These are phyloP conservation scores for Furculomyces boomerangus DNA, from an alignment of 371 early-diverging fungal species.

Conservation along the genomic window DNA sequence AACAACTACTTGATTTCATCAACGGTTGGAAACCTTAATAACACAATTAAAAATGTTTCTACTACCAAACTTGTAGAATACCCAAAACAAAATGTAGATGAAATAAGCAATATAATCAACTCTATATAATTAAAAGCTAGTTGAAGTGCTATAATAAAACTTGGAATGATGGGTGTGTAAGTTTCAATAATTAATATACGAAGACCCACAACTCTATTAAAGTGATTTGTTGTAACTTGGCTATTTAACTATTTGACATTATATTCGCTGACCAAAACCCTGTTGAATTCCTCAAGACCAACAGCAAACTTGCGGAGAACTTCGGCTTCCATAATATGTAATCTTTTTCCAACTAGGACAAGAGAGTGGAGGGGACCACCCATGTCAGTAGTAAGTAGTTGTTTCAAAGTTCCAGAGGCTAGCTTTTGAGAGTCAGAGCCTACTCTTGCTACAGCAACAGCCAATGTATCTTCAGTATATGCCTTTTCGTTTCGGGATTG, in stretches of 20 bases:
- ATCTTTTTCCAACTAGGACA: slow-evolving; percentile 63
- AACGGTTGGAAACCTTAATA: too few species aligned
- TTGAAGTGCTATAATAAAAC: too few species aligned
- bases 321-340: slow-evolving; percentile 93
- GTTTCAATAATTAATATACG: too few species aligned
- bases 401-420: slow-evolving; percentile 70
- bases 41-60: too few species aligned
- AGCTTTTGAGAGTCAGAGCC: slow-evolving; percentile 70
- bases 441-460: slow-evolving; percentile 88
- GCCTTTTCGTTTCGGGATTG: slow-evolving; percentile 47
- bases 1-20: slow-evolving; percentile 29
- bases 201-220: too few species aligned
- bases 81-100: too few species aligned
- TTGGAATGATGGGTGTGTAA: too few species aligned
- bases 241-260: not conserved
- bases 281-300: slow-evolving; percentile 18
- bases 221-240: too few species aligned
- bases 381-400: slow-evolving; percentile 68
- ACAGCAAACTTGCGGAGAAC: slow-evolving; percentile 52
- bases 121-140: too few species aligned
- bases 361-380: slow-evolving; percentile 96
- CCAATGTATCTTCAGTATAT: slow-evolving; percentile 62
- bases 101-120: too few species aligned
- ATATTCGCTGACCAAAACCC: not conserved
- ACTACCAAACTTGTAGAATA: too few species aligned